phyloP scores from a whole-genome alignment of 2,329 filamentous ascomycete species.

The Peltaster fructicola region DNA sequence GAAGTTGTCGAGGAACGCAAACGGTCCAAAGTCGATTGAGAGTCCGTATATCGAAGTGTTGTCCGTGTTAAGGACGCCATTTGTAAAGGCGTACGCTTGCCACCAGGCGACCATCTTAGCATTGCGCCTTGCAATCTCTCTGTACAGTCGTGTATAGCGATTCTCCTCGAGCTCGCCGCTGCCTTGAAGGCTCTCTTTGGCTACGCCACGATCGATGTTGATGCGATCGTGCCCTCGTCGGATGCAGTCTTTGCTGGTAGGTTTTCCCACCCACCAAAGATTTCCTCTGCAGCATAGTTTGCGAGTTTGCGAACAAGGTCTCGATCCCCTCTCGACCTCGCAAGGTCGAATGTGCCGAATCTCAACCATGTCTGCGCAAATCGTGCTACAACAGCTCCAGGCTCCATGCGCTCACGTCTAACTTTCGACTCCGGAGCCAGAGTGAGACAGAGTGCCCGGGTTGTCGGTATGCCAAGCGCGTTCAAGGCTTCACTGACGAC shows the following conservation, averaged over 20 bases:
- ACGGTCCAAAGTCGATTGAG: constrained; percentile 87
- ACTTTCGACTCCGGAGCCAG: constrained; percentile 57
- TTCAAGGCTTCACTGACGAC: constrained; percentile 80
- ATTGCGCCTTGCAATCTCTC: constrained; percentile 72
- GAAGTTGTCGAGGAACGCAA: constrained; percentile 95
- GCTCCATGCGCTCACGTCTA: constrained; percentile 62
- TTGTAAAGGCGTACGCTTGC: constrained; percentile 99
- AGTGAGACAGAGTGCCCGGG: constrained; percentile 68
- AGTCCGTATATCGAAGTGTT: constrained; percentile 85
- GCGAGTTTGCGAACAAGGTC: constrained; percentile 54
- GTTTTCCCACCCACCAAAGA: constrained; percentile 75
- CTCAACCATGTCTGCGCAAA: constrained; percentile 87
- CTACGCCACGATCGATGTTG: constrained; percentile 19
- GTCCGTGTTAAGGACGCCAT: constrained; percentile 93
- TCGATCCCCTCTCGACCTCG: constrained; percentile 64
- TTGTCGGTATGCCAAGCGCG: constrained; percentile 70
- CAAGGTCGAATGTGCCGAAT: constrained; percentile 91
- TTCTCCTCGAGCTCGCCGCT: constrained; percentile 56
- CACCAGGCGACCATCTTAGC: constrained; percentile 77
- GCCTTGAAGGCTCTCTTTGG: constrained; percentile 45
- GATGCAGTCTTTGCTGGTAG: constrained; percentile 42
- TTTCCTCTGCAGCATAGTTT: constrained; percentile 72
- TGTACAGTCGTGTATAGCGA: constrained; percentile 69
- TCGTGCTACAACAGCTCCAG: constrained; percentile 78
- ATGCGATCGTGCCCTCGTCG: constrained; percentile 31